These are phyloP conservation scores for Calonectria hawksworthii DNA, from an alignment of 2,329 filamentous ascomycete species.

Conservation along the genomic window DNA sequence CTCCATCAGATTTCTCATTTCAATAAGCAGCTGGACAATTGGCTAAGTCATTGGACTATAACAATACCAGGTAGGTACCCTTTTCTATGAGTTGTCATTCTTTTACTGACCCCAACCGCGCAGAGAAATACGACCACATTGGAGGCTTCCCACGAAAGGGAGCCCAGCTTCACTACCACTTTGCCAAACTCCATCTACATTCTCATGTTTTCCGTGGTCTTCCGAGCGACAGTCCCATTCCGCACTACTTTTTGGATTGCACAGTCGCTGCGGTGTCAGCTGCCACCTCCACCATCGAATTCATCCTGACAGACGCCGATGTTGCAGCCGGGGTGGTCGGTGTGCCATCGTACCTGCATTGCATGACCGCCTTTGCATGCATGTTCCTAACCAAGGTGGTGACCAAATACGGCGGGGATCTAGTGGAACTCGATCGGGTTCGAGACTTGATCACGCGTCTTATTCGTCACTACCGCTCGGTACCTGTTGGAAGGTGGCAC, in stretches of 20 bases:
- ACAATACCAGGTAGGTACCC: slow-evolving; percentile 46
- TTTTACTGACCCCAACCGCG: background rate
- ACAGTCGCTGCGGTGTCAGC: slow-evolving; percentile 48
- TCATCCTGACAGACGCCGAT: slow-evolving; percentile 56
- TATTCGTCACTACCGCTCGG: slow-evolving; percentile 55
- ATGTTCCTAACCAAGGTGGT: slow-evolving; percentile 63
- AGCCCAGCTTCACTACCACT: slow-evolving; percentile 54
- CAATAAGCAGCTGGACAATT: slow-evolving; percentile 53
- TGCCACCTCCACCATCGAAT: slow-evolving; percentile 57
- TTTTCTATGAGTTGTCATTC: no score
- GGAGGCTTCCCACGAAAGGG: slow-evolving; percentile 54
- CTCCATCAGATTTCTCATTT: slow-evolving; percentile 59
- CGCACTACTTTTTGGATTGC: slow-evolving; percentile 46
- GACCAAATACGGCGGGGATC: slow-evolving; percentile 54
- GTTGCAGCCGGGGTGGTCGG: slow-evolving; percentile 55
- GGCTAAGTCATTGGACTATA: slow-evolving; percentile 53
- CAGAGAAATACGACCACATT: slow-evolving; percentile 51
- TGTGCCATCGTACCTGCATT: slow-evolving; percentile 63
- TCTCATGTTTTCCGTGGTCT: slow-evolving; percentile 55
- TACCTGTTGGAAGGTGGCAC: slow-evolving; percentile 60
- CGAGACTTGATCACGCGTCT: slow-evolving; percentile 54
- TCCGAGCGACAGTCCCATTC: slow-evolving; percentile 45
- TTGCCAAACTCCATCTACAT: slow-evolving; percentile 55
- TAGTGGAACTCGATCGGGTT: slow-evolving; percentile 55
- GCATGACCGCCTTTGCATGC: slow-evolving; percentile 65